Evolutionary conservation across 1,139 yeast genomes (phyloP).

Genomic region (Suhomyces chickasaworum): DNA sequence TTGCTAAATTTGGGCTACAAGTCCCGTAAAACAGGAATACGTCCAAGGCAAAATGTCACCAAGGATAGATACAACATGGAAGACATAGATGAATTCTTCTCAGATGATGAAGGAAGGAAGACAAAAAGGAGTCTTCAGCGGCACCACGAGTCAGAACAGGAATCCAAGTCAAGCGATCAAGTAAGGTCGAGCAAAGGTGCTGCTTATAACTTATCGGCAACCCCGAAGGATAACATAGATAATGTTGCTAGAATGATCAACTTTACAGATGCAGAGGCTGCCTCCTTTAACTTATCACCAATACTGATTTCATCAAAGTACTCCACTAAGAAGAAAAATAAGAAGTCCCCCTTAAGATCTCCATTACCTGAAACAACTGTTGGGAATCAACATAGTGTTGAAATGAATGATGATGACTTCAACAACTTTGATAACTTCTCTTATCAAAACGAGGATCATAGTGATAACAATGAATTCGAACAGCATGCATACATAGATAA

Average conservation of each 20-base stretch:
- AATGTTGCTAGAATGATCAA: slow-evolving; percentile 40
- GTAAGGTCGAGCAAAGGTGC: background rate
- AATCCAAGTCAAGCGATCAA: background rate
- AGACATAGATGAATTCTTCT: slow-evolving; percentile 74
- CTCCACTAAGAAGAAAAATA: slow-evolving; percentile 22
- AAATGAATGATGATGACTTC: slow-evolving; percentile 10
- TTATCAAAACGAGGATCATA: slow-evolving; percentile 7
- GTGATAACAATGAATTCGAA: slow-evolving; percentile 16
- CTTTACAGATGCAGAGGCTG: slow-evolving; percentile 42
- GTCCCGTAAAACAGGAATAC: slow-evolving; percentile 64
- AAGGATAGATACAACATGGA: slow-evolving; percentile 78
- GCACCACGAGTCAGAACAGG: background rate
- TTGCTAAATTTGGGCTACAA: slow-evolving; percentile 54
- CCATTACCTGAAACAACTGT: slow-evolving; percentile 31
- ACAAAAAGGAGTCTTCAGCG: slow-evolving; percentile 3
- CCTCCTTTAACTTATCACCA: slow-evolving; percentile 37
- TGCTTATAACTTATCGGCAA: slow-evolving; percentile 7
- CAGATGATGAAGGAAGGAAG: slow-evolving; percentile 42
- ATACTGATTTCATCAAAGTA: slow-evolving; percentile 26
- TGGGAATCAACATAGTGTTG: background rate
- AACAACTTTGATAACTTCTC: slow-evolving; percentile 15
- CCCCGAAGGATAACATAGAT: slow-evolving; percentile 22
- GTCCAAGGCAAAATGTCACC: slow-evolving; percentile 50
- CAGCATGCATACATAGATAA: slow-evolving; percentile 2
- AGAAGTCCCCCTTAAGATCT: slow-evolving; percentile 37